Evolutionary conservation across 345 rosid species (phyloP).

Genomic region (Pistacia vera): DNA sequence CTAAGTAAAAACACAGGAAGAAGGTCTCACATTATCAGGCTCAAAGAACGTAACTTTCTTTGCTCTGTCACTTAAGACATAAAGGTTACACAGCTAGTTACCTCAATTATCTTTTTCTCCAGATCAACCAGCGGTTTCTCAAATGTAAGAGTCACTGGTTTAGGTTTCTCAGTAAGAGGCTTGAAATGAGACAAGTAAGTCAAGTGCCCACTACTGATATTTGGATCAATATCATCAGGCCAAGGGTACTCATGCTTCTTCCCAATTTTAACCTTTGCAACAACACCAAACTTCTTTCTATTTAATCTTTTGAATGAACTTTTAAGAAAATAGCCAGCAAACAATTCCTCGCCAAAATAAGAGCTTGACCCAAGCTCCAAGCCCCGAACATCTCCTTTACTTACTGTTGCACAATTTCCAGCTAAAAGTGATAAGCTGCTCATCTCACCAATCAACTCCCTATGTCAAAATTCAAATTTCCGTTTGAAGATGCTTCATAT

Average conservation of each 20-base stretch:
- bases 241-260: constrained; percentile 33
- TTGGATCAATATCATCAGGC: constrained; percentile 28
- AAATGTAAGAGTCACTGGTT: constrained; percentile 31
- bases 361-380: constrained; percentile 24
- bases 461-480: constrained; percentile 4
- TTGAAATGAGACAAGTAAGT: constrained; percentile 28
- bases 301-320: constrained; percentile 18
- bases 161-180: constrained; percentile 31
- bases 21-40: too few relatives aligned
- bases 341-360: constrained; percentile 24
- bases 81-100: constrained; percentile 2
- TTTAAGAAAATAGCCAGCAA: constrained; percentile 12
- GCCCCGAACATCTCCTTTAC: constrained; percentile 13
- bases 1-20: constrained; percentile 2
- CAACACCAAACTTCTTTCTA: constrained; percentile 11
- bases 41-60: not conserved
- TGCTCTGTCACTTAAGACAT: not conserved
- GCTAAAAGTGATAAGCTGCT: constrained; percentile 26
- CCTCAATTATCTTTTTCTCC: constrained; percentile 34
- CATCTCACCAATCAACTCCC: constrained; percentile 19
- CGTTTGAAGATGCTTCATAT: constrained; percentile 10
- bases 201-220: constrained; percentile 13
- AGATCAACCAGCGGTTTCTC: constrained; percentile 39
- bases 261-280: constrained; percentile 21
- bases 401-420: constrained; percentile 29